These are phyloP conservation scores for Begonia masoniana DNA, from an alignment of 306 rosid genomes.

Conservation along the genomic window DNA sequence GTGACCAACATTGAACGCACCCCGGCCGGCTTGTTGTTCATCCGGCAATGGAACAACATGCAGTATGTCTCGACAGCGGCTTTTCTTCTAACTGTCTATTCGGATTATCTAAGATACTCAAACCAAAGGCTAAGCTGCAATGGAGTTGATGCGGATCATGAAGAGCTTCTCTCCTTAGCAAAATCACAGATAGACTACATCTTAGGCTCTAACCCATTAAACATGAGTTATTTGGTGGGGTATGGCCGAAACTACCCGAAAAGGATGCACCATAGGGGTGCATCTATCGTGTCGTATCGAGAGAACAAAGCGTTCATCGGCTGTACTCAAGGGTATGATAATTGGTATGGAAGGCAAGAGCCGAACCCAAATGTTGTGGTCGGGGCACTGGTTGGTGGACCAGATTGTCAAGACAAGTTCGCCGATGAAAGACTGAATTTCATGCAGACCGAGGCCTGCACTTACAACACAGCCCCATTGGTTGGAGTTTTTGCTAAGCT, in stretches of 20 bases:
- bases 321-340: conserved; percentile 66
- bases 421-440: conserved; percentile 48
- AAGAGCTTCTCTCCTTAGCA: conserved; percentile 32
- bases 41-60: conserved; percentile 82
- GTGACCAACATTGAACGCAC: conserved; percentile 45
- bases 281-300: conserved; percentile 47
- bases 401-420: conserved; percentile 37
- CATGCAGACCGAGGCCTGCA: conserved; percentile 75
- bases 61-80: conserved; percentile 58
- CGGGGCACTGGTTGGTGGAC: conserved; percentile 88
- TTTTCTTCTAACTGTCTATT: conserved; percentile 47
- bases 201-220: conserved; percentile 65
- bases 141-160: conserved; percentile 18
- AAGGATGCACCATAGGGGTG: conserved; percentile 81
- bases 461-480: conserved; percentile 61
- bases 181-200: conserved; percentile 75
- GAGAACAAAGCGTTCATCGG: conserved; percentile 48
- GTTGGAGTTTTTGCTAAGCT: conserved; percentile 66
- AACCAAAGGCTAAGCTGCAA: conserved; percentile 34
- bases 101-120: conserved; percentile 35
- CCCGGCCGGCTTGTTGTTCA: conserved; percentile 62
- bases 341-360: conserved; percentile 36
- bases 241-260: conserved; percentile 34
- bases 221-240: conserved; percentile 56
- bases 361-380: conserved; percentile 45